A percentile compares a stretch with the other conserved stretches of the same genome.
Evolutionary conservation across 148 eudicot species (phyloP).

Genomic region (Gaultheria prostrata): DNA sequence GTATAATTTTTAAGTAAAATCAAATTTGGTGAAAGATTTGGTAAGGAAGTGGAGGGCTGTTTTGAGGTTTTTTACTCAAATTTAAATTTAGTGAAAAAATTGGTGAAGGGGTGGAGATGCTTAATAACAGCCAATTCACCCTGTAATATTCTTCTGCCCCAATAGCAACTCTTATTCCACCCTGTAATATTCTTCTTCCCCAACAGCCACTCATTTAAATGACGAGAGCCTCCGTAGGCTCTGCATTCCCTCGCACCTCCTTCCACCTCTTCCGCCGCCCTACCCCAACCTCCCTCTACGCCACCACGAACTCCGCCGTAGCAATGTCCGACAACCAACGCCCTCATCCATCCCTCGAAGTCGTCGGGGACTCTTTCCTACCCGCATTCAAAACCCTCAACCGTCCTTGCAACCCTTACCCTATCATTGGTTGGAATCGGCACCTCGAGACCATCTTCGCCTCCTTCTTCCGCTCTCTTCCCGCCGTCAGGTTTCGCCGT

Average conservation of each 20-base stretch:
- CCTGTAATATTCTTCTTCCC: background rate
- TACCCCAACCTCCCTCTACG: conserved; percentile 13
- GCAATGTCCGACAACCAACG: conserved; percentile 19
- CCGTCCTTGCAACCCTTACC: conserved; percentile 58
- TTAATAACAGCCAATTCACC: no score
- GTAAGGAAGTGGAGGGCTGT: no score
- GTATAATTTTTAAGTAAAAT: no score
- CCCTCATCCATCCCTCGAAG: conserved; percentile 59
- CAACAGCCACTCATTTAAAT: conserved; percentile 12
- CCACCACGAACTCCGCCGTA: conserved; percentile 19
- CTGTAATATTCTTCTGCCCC: no score
- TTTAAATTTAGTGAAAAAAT: no score
- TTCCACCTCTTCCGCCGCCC: conserved; percentile 11
- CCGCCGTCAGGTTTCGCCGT: conserved; percentile 54
- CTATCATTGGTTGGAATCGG: conserved; percentile 55
- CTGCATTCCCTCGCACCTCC: conserved; percentile 20
- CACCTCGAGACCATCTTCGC: conserved; percentile 92
- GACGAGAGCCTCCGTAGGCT: conserved; percentile 36
- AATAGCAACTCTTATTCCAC: no score
- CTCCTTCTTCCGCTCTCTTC: conserved; percentile 61
- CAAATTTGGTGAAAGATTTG: no score
- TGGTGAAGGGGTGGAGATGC: no score
- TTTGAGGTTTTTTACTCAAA: no score
- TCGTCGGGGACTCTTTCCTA: conserved; percentile 49
- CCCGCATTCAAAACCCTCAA: conserved; percentile 44